A percentile compares a stretch with the other conserved stretches of the same genome.
These are phyloP conservation scores for Amyloporia xantha DNA, from an alignment of 768 basidiomycete genomes.

Conservation along the genomic window DNA sequence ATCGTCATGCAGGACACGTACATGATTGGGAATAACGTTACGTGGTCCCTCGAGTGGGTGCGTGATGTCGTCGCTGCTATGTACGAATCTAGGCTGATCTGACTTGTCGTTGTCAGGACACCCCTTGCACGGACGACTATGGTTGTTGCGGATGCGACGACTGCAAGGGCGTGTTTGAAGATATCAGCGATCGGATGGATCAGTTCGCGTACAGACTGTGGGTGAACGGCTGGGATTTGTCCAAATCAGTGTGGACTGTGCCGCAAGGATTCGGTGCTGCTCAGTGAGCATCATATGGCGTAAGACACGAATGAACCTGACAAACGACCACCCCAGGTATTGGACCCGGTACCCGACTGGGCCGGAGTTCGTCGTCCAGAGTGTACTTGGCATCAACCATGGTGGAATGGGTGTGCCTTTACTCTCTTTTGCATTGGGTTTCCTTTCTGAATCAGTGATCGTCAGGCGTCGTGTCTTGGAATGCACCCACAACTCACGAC, in stretches of 20 bases:
- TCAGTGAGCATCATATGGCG: too few species aligned
- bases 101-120: constrained; percentile 26
- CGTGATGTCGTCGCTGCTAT: too few species aligned
- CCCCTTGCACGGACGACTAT: constrained; percentile 54
- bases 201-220: constrained; percentile 54
- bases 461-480: constrained; percentile 33
- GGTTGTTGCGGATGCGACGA: constrained; percentile 73
- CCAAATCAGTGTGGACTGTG: constrained; percentile 71
- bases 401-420: constrained; percentile 44
- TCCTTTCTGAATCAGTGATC: neutral
- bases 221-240: constrained; percentile 60
- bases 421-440: constrained; percentile 21
- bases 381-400: constrained; percentile 62
- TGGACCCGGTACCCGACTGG: constrained; percentile 65
- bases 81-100: too few species aligned
- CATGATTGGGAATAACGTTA: constrained; percentile 51
- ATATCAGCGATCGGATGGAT: constrained; percentile 62
- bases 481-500: constrained; percentile 33
- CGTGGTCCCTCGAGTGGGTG: constrained; percentile 51
- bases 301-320: too few species aligned
- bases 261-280: constrained; percentile 69
- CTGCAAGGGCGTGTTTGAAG: constrained; percentile 62
- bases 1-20: constrained; percentile 67
- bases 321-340: too few species aligned
- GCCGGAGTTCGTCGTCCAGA: constrained; percentile 60